Conservation (phyloP, 139 green algal species). For the Trebouxia sp. region DNA sequence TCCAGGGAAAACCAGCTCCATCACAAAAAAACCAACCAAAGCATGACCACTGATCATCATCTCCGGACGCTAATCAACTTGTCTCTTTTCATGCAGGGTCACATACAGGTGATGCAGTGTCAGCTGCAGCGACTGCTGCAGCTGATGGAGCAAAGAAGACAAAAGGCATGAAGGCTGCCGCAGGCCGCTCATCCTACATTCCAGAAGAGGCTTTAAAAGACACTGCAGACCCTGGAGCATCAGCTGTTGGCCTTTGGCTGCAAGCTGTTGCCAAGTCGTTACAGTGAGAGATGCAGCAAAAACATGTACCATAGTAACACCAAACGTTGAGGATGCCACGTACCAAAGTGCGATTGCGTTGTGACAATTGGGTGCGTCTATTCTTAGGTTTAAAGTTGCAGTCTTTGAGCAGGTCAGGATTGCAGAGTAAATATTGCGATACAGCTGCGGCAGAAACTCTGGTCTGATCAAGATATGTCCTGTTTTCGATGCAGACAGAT, state of each 20-base stretch:
- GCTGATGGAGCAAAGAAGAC: conserved; percentile 69
- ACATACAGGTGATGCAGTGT: conserved; percentile 26
- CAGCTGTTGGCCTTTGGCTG: conserved; percentile 66
- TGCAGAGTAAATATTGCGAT: too few species aligned
- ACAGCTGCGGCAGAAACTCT: too few species aligned
- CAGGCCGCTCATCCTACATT: conserved; percentile 70
- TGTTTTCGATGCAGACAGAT: too few species aligned
- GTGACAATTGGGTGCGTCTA: too few species aligned
- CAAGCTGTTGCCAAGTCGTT: conserved; percentile 37
- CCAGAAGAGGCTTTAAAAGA: conserved; percentile 44
- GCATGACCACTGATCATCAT: neutral
- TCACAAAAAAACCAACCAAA: too few species aligned
- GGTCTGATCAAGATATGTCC: too few species aligned
- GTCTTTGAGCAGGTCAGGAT: too few species aligned
- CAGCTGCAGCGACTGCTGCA: conserved; percentile 43
- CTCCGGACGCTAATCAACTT: neutral
- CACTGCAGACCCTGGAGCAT: conserved; percentile 68
- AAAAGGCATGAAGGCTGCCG: conserved; percentile 58
- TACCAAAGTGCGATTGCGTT: too few species aligned
- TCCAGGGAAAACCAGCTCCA: too few species aligned
- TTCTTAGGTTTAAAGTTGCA: too few species aligned
- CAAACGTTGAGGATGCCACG: too few species aligned
- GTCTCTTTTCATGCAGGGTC: neutral
- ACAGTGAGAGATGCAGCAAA: neutral
- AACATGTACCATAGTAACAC: neutral